Base-by-base conservation (phyloP, 257 asterid species). In the Jaltomata sinuosa region DNA sequence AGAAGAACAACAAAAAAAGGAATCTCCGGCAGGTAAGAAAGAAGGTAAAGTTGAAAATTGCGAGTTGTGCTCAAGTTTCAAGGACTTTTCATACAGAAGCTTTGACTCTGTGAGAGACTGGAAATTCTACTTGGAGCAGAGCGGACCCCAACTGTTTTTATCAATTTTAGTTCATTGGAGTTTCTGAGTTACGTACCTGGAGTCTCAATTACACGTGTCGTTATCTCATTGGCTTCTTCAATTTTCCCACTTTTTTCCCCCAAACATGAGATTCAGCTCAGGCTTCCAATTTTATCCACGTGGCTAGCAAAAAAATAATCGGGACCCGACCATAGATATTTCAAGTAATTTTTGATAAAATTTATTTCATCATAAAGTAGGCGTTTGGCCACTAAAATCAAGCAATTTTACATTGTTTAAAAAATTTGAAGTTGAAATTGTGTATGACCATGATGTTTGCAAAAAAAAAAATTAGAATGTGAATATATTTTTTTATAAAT, bases 141-240 rank as follows among this genome's bases (percentile, higher is more conserved):
- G 92, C 93, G 94, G 97, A 91, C 90, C 87, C 91, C 93, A 89
- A 89, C 68, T 65, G 49, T 61, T 83, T 83, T 86, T 87, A 86
- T 90, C 85, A 85, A 93, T 83, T 90, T 82, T 88, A 84, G 90
- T 85, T 90, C 22, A 89, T 87, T 55, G 80, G 84, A 87, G 89
- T 77, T 88, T 82, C 72, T 68, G 83, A 27, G 45, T 76, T 76
- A 76, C 62, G 81, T 45, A 74, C 8, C 34, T 40, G 3, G 3
- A 11, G 14, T 9, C 55, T 42, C 11, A 18, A 16, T 3, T 27
- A 45, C 40, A 27, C 16, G 81, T 76, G 62, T 19, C 61, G 2
- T 27, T 29, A 16, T 25, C 10, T 76, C 11, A 9, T 76, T 49
- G 81, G 62, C 40, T 16, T 29, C 1, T 27, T 27, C 6, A 36